Evolutionary conservation across 129 eudicot genomes (phyloP), one percentile per base, ranked within the genome.

Genomic region (Tagetes erecta): DNA sequence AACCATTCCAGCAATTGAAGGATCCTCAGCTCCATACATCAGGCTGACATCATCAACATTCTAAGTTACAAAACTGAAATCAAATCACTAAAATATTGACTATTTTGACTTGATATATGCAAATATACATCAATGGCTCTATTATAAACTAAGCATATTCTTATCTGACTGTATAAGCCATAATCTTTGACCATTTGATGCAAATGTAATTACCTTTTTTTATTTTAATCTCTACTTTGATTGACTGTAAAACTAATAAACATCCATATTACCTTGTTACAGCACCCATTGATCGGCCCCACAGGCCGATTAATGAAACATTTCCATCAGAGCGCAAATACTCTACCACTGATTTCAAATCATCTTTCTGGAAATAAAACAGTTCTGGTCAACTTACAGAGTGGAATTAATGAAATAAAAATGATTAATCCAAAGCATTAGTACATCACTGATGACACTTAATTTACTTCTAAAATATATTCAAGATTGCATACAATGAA

Each of bases 231-330:
- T 34, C 14, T 60, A 60, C 42, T 60, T 59, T 60, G 27, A 60
- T 33, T 34, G 44, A 35, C 67, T 9, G 67, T 60, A 35, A 60
- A 60, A 35, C 3, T 31, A 5, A 38, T 63, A 38, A 38, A 35
- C 68, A 46, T 36, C 34, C 47, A 65, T 42, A 51, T 42, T 71
- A 93, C 98, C 98, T 88, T 6, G 98, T 93, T 39, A 93, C 98
- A 66, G 98, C 95, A 76, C 98, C 98, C 98, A 93, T 93, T 38
- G 98, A 93, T 57, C 98, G 97, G 69, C 98, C 98, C 98, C 98
- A 93, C 60, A 93, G 84, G 64, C 93, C 98, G 80, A 93, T 93
- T 76, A 90, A 75, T 56, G 97, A 88, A 65, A 93, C 91, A 76
- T 88, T 90, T 46, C 97, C 96, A 84, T 93, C 98, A 38, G 88